phyloP scores from a whole-genome alignment of 768 basidiomycete genomes.

The Suillus discolor region DNA sequence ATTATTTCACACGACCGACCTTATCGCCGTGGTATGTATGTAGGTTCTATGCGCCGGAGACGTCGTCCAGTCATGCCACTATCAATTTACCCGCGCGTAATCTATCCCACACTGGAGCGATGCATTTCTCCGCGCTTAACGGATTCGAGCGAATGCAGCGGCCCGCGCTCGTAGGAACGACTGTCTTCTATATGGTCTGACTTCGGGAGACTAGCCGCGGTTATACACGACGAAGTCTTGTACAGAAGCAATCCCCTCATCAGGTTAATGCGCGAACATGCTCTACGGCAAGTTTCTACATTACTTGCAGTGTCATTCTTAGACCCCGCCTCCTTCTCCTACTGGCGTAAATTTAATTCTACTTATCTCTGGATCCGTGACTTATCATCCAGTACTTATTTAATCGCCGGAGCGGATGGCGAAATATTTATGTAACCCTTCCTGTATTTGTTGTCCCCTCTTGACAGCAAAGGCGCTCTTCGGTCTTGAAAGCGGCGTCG shows the following conservation, averaged over 20 bases:
- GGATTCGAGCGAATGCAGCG: neutral
- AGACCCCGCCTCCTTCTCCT: neutral
- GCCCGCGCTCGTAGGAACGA: neutral
- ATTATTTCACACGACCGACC: neutral
- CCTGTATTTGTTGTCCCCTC: neutral
- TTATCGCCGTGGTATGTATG: neutral
- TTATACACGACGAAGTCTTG: neutral
- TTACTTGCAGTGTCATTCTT: neutral
- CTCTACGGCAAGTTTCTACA: neutral
- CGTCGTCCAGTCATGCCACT: neutral
- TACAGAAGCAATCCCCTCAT: neutral
- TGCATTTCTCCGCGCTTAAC: neutral
- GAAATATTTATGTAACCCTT: neutral
- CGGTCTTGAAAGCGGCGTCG: neutral
- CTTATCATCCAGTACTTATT: slow-evolving; percentile 3
- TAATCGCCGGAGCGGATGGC: neutral
- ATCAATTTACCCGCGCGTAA: neutral
- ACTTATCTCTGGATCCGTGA: neutral
- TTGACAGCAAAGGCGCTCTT: neutral
- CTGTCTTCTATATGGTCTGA: neutral
- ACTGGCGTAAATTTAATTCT: neutral
- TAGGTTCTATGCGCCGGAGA: neutral
- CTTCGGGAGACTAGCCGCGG: neutral
- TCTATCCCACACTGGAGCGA: neutral
- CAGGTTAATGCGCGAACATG: neutral